Conservation (phyloP, 2,329 filamentous ascomycete genomes). For the Capronia americana region DNA sequence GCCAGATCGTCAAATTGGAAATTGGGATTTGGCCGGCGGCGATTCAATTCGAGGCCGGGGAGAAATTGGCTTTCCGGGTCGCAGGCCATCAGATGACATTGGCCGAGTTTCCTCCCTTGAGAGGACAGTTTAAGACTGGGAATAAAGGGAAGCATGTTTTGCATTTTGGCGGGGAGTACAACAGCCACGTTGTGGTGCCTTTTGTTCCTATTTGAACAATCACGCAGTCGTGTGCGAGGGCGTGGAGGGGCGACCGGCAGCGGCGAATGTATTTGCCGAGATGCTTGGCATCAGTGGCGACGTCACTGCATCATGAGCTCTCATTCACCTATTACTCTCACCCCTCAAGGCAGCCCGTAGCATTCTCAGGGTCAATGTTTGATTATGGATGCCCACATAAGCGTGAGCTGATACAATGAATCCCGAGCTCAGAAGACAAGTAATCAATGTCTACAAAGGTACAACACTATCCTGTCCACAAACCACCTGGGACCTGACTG, state of each 20-base stretch:
- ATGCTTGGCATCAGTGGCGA: neutral
- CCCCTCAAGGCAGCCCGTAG: neutral
- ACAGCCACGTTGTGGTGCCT: constrained; percentile 12
- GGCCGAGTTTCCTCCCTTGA: constrained; percentile 45
- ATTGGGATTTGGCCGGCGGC: constrained; percentile 58
- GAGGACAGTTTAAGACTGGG: constrained; percentile 16
- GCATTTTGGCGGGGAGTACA: constrained; percentile 11
- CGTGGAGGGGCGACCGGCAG: neutral
- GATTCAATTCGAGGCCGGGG: constrained; percentile 53
- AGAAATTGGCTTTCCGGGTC: constrained; percentile 43
- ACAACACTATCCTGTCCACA: constrained; percentile 11
- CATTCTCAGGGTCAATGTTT: neutral
- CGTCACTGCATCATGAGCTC: constrained; percentile 8
- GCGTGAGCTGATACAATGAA: constrained; percentile 47
- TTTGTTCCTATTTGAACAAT: constrained; percentile 16
- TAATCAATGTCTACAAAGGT: constrained; percentile 91
- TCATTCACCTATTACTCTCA: neutral
- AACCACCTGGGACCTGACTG: neutral
- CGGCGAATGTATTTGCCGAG: neutral
- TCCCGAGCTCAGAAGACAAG: constrained; percentile 71
- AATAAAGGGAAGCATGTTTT: constrained; percentile 18
- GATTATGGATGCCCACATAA: constrained; percentile 2
- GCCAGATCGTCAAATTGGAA: constrained; percentile 54
- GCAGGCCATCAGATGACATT: constrained; percentile 48
- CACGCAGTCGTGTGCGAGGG: too few relatives aligned